Evolutionary conservation across 2,329 filamentous ascomycete species (phyloP), one percentile per base, ranked within the genome.

Genomic region (Verticillium zaregamsianum): DNA sequence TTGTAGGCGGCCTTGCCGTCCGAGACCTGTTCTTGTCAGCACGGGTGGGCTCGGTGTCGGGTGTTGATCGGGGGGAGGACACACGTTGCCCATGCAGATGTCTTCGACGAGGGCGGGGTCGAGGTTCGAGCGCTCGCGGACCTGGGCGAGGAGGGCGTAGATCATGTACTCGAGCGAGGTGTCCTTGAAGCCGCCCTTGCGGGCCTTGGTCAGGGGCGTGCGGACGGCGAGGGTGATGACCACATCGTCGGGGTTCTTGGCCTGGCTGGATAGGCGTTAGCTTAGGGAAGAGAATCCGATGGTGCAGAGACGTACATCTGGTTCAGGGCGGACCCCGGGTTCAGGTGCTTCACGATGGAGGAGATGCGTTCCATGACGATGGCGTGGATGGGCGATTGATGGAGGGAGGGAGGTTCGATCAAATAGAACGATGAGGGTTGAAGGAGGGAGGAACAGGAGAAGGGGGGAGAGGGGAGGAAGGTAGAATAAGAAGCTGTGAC

Each of bases 101-200:
- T 98, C 95, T 76, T 96, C 92, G 11, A 96, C 86, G 39, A 96
- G 81, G 6, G 85, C 82, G 3, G 93, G 91, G 72, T 96, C 91
- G 59, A 97, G 78, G 62, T 89, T 91, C 65, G 89, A 89, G 71
- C 89, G 88, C 66, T 88, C 81, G 61, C 87, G 77, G 59, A 91
- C 84, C 74, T 93, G 82, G 80, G 95, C 91, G 68, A 98, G 80
- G 57, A 97, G 82, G 63, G 92, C 87, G 73, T 93, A 92, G 64
- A 96, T 76, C 62, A 99, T 82, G 77, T 89, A 94, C 76, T 99
- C 95, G 65, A 98, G 86, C 49, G 85, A 85, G 6, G 93, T 96
- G 76, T 99, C 94, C 82, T 97, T 98, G 82, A 99, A 90, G 52
- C 93, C 92, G 67, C 95, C 94, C 84, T 97, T 97, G 75, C 84